Percentiles rank a stretch among this genome's conserved stretches.
Conservation (phyloP, 2,329 filamentous ascomycete species). For the Fusarium mexicanum region DNA sequence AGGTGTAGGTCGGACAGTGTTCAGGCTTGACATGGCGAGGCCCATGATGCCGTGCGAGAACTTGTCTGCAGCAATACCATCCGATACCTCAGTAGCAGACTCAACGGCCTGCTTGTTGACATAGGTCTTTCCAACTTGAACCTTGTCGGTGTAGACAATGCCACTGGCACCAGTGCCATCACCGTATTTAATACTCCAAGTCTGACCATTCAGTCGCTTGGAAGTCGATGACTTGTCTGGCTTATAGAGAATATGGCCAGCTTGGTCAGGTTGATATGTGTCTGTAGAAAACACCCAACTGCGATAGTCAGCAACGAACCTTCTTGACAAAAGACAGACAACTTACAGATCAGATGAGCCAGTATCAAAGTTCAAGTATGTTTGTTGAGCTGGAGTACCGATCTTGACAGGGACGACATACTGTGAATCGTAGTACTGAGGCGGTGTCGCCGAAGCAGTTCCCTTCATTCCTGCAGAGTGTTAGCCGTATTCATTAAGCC, state of each 20-base stretch:
- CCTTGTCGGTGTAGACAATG: slow-evolving; percentile 72
- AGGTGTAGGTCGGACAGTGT: slow-evolving; percentile 46
- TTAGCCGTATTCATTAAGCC: neutral
- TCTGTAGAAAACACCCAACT: slow-evolving; percentile 76
- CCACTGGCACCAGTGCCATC: slow-evolving; percentile 72
- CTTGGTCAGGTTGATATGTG: slow-evolving; percentile 57
- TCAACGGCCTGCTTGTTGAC: slow-evolving; percentile 72
- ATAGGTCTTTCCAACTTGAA: slow-evolving; percentile 67
- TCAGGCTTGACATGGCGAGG: slow-evolving; percentile 46
- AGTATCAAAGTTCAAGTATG: slow-evolving; percentile 78
- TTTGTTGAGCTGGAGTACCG: slow-evolving; percentile 64
- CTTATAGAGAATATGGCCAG: slow-evolving; percentile 67
- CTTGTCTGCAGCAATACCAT: slow-evolving; percentile 47
- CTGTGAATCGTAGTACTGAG: slow-evolving; percentile 59
- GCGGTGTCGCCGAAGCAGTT: slow-evolving; percentile 39
- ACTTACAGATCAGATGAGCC: slow-evolving; percentile 60
- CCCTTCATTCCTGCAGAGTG: slow-evolving; percentile 29
- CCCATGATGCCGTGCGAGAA: slow-evolving; percentile 52
- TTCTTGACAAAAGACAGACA: fast-evolving
- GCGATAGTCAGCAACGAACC: slow-evolving; percentile 27
- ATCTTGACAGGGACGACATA: slow-evolving; percentile 71
- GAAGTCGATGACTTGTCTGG: slow-evolving; percentile 55
- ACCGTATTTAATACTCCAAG: slow-evolving; percentile 71
- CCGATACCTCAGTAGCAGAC: slow-evolving; percentile 67
- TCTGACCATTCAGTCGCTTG: slow-evolving; percentile 52